Conservation (phyloP, 345 rosid genomes). For the Camelina neglecta region DNA sequence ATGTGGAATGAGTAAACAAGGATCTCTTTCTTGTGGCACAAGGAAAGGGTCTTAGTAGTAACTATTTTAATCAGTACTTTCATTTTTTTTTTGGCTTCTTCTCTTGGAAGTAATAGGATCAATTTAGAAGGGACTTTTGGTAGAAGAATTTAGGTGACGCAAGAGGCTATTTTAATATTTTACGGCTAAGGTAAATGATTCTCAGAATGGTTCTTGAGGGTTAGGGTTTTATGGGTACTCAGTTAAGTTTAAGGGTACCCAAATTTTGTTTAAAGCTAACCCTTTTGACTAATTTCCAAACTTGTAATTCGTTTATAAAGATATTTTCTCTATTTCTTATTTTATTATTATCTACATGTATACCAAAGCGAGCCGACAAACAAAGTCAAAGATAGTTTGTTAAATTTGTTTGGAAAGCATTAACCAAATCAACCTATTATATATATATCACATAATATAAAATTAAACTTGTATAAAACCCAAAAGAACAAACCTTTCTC, state of each 20-base stretch:
- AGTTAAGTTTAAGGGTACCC: constrained; percentile 35
- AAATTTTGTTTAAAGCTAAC: constrained; percentile 45
- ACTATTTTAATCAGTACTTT: constrained; percentile 6
- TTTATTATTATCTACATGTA: not conserved
- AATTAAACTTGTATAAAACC: not conserved
- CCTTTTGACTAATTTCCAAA: constrained; percentile 39
- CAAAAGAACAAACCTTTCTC: constrained; percentile 1
- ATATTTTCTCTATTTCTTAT: constrained; percentile 3
- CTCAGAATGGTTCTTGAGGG: constrained; percentile 44
- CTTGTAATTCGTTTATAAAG: constrained; percentile 36
- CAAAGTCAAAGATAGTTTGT: constrained; percentile 3
- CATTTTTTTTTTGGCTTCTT: not conserved
- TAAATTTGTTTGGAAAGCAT: not conserved
- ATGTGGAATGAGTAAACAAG: constrained; percentile 83
- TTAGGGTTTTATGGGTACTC: constrained; percentile 46
- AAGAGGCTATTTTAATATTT: constrained; percentile 20
- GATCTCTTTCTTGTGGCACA: constrained; percentile 32
- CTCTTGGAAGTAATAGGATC: constrained; percentile 35
- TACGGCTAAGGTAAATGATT: constrained; percentile 36
- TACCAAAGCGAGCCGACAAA: constrained; percentile 17
- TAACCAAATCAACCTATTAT: constrained; percentile 9
- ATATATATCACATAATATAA: not conserved
- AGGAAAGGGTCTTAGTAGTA: constrained; percentile 25
- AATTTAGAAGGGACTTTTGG: constrained; percentile 30
- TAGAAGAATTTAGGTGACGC: constrained; percentile 26